phyloP scores from a whole-genome alignment of 257 asterid species.

The Ligustrum vulgare region DNA sequence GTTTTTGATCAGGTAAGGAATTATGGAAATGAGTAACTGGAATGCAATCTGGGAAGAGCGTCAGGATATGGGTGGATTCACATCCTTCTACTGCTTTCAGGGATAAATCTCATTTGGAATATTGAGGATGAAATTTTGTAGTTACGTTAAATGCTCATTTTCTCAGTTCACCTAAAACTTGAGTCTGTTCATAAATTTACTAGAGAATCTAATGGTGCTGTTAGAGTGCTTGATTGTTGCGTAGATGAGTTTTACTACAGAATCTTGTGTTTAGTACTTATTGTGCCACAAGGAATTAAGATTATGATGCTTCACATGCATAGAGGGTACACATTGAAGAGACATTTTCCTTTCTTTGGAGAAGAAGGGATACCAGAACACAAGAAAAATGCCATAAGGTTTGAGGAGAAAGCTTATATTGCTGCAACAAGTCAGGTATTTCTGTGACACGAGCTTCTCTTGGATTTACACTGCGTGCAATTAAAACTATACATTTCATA shows the following conservation, averaged over 20 bases:
- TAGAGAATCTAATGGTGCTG: too few species aligned
- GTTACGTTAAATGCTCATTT: too few species aligned
- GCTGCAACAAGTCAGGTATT: constrained; percentile 81
- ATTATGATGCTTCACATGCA: constrained; percentile 19
- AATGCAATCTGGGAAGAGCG: too few species aligned
- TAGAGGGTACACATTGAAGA: constrained; percentile 87
- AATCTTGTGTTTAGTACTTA: not conserved
- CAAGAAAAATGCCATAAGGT: constrained; percentile 72
- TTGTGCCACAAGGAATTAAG: not conserved
- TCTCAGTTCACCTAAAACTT: too few species aligned
- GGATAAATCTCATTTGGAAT: too few species aligned
- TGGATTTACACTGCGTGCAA: not conserved
- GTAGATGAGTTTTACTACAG: not conserved
- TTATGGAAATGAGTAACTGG: too few species aligned
- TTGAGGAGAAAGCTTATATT: constrained; percentile 77
- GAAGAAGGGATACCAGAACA: constrained; percentile 78
- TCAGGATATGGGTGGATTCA: too few species aligned
- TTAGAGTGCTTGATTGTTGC: too few species aligned
- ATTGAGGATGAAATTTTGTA: too few species aligned
- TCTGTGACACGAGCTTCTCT: constrained; percentile 14
- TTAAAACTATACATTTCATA: not conserved
- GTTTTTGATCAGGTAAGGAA: too few species aligned
- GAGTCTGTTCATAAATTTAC: too few species aligned
- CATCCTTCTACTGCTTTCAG: too few species aligned
- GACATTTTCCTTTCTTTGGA: constrained; percentile 84